Evolutionary conservation across 2,329 filamentous ascomycete species (phyloP).

Genomic region (Cladobotryum protrusum): DNA sequence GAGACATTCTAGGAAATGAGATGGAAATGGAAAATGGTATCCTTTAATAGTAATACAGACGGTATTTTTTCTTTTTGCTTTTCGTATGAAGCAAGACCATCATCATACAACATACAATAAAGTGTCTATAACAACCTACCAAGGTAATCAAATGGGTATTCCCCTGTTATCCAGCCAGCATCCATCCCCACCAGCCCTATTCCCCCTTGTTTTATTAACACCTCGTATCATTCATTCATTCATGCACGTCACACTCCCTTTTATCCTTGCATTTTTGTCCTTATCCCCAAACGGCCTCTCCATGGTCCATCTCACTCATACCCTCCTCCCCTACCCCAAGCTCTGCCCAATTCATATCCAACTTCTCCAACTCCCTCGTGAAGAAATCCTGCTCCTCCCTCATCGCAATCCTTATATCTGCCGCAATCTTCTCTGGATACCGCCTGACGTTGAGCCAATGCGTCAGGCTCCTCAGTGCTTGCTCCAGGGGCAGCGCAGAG

Average conservation of each 20-base stretch:
- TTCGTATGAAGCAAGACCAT: too few species aligned
- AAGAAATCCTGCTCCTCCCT: constrained; percentile 77
- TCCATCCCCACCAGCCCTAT: background rate
- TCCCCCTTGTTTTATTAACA: background rate
- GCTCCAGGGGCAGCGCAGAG: constrained; percentile 84
- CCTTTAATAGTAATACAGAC: too few species aligned
- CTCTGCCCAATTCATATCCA: constrained; percentile 50
- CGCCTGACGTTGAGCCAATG: constrained; percentile 88
- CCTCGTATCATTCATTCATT: background rate
- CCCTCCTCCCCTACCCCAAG: constrained; percentile 28
- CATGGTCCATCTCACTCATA: constrained; percentile 28
- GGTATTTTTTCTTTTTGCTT: too few species aligned
- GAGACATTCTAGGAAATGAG: too few species aligned
- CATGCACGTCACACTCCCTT: background rate
- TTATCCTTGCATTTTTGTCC: too few species aligned
- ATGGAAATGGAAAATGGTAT: too few species aligned
- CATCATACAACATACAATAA: too few species aligned
- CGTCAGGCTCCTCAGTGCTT: constrained; percentile 79
- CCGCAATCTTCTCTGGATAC: constrained; percentile 73
- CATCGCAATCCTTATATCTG: constrained; percentile 50
- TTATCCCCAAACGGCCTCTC: constrained; percentile 23
- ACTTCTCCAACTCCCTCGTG: constrained; percentile 66
- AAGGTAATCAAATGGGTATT: too few species aligned
- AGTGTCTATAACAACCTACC: too few species aligned
- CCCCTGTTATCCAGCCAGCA: background rate